Conservation (phyloP, 371 early-diverging fungal species). For the Mortierella sp. region DNA sequence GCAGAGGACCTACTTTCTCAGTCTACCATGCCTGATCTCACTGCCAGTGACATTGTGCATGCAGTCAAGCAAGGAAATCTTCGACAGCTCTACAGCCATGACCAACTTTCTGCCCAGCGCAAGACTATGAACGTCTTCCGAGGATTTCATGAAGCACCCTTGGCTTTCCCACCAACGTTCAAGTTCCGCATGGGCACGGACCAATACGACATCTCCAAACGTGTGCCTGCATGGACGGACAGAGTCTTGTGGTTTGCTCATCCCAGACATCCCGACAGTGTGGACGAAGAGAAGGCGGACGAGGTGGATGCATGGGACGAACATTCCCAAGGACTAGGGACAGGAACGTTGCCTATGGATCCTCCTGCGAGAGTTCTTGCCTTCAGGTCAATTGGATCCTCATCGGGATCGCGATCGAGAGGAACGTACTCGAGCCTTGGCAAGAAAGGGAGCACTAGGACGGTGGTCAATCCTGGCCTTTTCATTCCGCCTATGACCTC, state of each 20-base stretch:
- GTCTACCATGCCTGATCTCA: conserved; percentile 36
- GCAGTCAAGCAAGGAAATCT: conserved; percentile 30
- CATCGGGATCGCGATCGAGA: conserved; percentile 20
- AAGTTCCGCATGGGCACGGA: conserved; percentile 65
- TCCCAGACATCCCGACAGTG: conserved; percentile 21
- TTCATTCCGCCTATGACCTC: conserved; percentile 29
- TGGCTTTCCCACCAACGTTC: conserved; percentile 75
- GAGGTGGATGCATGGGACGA: conserved; percentile 48
- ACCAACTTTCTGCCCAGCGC: conserved; percentile 66
- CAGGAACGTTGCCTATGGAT: conserved; percentile 30
- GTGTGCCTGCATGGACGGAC: conserved; percentile 80
- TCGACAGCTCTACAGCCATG: conserved; percentile 56
- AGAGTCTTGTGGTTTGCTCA: conserved; percentile 65
- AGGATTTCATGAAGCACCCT: conserved; percentile 64
- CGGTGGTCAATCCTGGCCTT: conserved; percentile 11
- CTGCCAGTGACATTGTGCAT: conserved; percentile 34
- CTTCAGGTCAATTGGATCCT: conserved; percentile 3
- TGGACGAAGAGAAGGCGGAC: conserved; percentile 30
- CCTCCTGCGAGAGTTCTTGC: conserved; percentile 1
- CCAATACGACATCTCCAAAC: conserved; percentile 56
- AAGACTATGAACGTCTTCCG: conserved; percentile 57
- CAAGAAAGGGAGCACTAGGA: conserved; percentile 34
- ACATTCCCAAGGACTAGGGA: conserved; percentile 32
- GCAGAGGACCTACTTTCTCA: conserved; percentile 34
- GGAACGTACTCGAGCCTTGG: conserved; percentile 40